Percentiles rank a stretch among this genome's conserved stretches.
Conservation (phyloP, 2,329 filamentous ascomycete genomes). For the Daldinia sp. region DNA sequence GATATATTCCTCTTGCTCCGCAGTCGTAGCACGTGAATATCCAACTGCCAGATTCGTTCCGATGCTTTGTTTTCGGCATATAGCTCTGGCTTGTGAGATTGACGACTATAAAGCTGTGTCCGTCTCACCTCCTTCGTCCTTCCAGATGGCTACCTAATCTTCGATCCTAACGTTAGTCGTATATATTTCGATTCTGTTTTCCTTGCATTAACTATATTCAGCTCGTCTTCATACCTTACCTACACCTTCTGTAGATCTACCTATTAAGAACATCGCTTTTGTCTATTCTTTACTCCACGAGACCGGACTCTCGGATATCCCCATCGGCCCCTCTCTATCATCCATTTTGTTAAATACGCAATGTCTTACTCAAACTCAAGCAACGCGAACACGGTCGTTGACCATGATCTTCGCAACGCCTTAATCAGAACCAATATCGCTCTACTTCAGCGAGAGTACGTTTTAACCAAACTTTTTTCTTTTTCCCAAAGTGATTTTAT, state of each 20-base stretch:
- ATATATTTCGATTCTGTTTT: slow-evolving; percentile 17
- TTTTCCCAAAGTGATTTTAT: not conserved
- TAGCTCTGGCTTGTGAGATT: slow-evolving; percentile 9
- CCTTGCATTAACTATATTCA: slow-evolving; percentile 8
- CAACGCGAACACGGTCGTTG: slow-evolving; percentile 49
- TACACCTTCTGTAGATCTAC: not conserved
- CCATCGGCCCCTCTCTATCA: slow-evolving; percentile 34
- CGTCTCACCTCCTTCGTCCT: slow-evolving; percentile 1
- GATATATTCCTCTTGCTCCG: slow-evolving; percentile 23
- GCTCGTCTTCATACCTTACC: not conserved
- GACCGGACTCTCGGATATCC: slow-evolving; percentile 42
- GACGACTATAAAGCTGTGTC: slow-evolving; percentile 25
- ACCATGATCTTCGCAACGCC: slow-evolving; percentile 57
- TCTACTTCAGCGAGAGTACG: slow-evolving; percentile 62
- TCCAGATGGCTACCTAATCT: not conserved
- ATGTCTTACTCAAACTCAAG: slow-evolving; percentile 27
- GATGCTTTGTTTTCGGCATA: slow-evolving; percentile 16
- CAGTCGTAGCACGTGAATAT: slow-evolving; percentile 26
- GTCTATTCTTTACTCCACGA: slow-evolving; percentile 1
- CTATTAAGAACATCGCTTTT: not conserved
- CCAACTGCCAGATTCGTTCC: slow-evolving; percentile 9
- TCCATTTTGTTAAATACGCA: slow-evolving; percentile 17
- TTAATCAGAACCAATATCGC: slow-evolving; percentile 62
- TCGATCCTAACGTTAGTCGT: slow-evolving; percentile 1
- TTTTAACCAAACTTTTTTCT: slow-evolving; percentile 22